Conservation (phyloP, 2,329 filamentous ascomycete species). For the Diplodia seriata region DNA sequence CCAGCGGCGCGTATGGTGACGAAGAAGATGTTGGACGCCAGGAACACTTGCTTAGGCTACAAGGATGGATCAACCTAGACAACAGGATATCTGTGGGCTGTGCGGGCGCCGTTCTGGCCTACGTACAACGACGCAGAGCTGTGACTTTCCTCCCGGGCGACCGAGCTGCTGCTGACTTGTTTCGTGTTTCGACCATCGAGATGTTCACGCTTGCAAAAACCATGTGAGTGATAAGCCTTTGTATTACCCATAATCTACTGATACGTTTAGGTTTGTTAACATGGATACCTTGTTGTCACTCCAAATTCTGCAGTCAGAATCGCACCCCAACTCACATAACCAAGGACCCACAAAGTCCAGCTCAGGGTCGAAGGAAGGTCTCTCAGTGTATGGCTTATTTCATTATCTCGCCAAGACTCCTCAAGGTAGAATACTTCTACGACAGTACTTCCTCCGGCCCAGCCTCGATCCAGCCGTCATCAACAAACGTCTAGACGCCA, state of each 20-base stretch:
- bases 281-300: constrained; percentile 80
- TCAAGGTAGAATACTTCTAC: constrained; percentile 76
- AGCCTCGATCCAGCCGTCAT: constrained; percentile 73
- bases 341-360: constrained; percentile 69
- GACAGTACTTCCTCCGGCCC: constrained; percentile 83
- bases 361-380: constrained; percentile 75
- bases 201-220: constrained; percentile 74
- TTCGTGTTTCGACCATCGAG: constrained; percentile 68
- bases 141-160: constrained; percentile 69
- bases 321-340: constrained; percentile 80
- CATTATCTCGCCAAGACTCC: constrained; percentile 75
- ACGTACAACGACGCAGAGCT: constrained; percentile 73
- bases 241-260: constrained; percentile 8
- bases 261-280: constrained; percentile 75
- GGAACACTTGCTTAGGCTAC: constrained; percentile 71
- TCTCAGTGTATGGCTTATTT: constrained; percentile 86
- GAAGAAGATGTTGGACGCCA: constrained; percentile 59
- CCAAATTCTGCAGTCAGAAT: constrained; percentile 83
- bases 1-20: constrained; percentile 32
- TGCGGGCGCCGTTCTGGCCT: constrained; percentile 82
- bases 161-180: constrained; percentile 59
- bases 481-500: constrained; percentile 71
- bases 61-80: constrained; percentile 75
- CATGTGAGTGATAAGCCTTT: constrained; percentile 56
- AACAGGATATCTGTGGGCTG: constrained; percentile 79